These are phyloP conservation scores for Capsicum baccatum DNA, from an alignment of 257 asterid genomes.

Conservation along the genomic window DNA sequence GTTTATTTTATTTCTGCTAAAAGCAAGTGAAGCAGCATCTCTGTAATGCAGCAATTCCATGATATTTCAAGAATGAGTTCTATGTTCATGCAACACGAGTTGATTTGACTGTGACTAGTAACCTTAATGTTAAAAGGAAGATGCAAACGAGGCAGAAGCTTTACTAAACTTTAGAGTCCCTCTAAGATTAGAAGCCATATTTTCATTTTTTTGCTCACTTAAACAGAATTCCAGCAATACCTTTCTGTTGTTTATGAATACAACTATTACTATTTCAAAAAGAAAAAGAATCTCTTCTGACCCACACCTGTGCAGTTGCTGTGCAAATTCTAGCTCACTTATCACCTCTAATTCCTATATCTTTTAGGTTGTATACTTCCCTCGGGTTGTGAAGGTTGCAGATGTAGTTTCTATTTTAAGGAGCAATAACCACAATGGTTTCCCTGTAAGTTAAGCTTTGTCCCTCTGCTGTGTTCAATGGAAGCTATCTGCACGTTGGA, in stretches of 20 bases:
- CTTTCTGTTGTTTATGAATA: not conserved
- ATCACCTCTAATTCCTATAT: constrained; percentile 21
- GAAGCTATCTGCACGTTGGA: constrained; percentile 18
- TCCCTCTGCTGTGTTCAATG: constrained; percentile 26
- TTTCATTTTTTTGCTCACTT: not conserved
- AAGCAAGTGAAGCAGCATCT: not conserved
- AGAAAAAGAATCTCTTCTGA: not conserved
- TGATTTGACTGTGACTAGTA: not conserved
- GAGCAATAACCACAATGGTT: constrained; percentile 91
- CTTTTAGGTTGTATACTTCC: constrained; percentile 84
- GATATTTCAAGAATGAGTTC: not conserved
- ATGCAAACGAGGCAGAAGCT: not conserved
- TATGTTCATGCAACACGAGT: not conserved
- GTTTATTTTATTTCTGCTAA: not conserved
- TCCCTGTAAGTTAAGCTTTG: constrained; percentile 71
- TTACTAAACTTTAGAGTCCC: not conserved
- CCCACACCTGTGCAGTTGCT: constrained; percentile 2
- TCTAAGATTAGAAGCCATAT: not conserved
- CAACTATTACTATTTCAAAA: not conserved
- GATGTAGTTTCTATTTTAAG: constrained; percentile 83
- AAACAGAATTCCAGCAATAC: not conserved
- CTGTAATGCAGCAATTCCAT: not conserved
- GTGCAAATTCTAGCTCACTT: constrained; percentile 32
- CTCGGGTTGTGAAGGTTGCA: constrained; percentile 89
- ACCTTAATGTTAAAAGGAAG: not conserved